These are phyloP conservation scores for Colletotrichum endophyticum DNA, from an alignment of 2,329 filamentous ascomycete genomes.

Conservation along the genomic window DNA sequence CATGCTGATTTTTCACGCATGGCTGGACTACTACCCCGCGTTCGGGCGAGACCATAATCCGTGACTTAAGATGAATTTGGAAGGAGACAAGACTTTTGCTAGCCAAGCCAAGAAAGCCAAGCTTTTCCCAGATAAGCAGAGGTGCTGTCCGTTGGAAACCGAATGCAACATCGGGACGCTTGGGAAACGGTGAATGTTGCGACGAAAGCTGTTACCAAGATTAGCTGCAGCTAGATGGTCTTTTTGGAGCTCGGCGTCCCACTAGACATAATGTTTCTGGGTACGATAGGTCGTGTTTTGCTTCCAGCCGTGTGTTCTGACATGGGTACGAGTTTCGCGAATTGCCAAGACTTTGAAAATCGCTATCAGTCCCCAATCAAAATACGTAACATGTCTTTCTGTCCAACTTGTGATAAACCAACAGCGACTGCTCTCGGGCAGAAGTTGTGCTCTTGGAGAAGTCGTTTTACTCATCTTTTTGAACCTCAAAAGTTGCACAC, in stretches of 20 bases:
- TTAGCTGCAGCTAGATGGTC: background rate
- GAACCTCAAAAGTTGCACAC: background rate
- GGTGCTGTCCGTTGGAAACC: background rate
- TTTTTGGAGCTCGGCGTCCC: background rate
- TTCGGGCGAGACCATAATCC: background rate
- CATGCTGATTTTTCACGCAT: background rate
- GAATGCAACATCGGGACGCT: background rate
- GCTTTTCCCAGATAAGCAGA: constrained; percentile 15
- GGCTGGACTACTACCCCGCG: constrained; percentile 1
- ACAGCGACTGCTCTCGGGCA: background rate
- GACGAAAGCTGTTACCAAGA: background rate
- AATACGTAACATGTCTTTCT: background rate
- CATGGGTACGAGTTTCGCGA: background rate
- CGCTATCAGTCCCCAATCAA: background rate
- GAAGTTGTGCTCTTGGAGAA: background rate
- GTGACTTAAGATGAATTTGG: constrained; percentile 9
- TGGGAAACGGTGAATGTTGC: background rate
- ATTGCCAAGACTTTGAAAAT: background rate
- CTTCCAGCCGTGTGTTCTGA: background rate
- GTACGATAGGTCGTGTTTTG: background rate
- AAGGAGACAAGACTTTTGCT: constrained; percentile 17
- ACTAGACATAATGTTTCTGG: background rate
- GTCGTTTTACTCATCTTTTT: background rate
- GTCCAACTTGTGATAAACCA: background rate
- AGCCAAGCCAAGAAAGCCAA: constrained; percentile 21